Conservation (phyloP, 2,329 filamentous ascomycete species). For the Polytolypa hystricis region DNA sequence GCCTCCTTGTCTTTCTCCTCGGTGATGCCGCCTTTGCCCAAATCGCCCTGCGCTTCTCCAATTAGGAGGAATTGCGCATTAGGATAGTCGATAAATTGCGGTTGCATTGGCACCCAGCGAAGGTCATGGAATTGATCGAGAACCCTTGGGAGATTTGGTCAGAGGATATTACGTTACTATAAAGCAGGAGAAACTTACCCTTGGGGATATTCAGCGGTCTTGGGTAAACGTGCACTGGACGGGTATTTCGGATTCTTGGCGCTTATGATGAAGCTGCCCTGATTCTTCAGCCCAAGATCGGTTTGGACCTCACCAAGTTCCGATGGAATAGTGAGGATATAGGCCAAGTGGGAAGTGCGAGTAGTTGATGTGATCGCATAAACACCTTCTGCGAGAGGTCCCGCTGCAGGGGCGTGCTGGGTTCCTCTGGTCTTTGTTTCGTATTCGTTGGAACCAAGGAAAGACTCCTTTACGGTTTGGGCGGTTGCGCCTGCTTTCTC, state of each 20-base stretch:
- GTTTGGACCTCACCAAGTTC: slow-evolving; percentile 61
- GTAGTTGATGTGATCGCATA: slow-evolving; percentile 69
- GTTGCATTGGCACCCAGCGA: slow-evolving; percentile 63
- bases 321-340: slow-evolving; percentile 64
- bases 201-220: slow-evolving; percentile 58
- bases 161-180: not conserved
- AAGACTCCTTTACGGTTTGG: slow-evolving; percentile 58
- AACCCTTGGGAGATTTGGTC: slow-evolving; percentile 39
- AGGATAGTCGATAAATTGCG: slow-evolving; percentile 61
- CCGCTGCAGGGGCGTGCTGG: slow-evolving; percentile 57
- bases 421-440: slow-evolving; percentile 64
- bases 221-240: slow-evolving; percentile 49
- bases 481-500: slow-evolving; percentile 60
- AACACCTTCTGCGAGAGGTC: slow-evolving; percentile 71
- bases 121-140: slow-evolving; percentile 59
- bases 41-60: slow-evolving; percentile 39
- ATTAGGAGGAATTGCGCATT: slow-evolving; percentile 71
- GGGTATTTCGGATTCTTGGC: slow-evolving; percentile 71
- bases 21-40: slow-evolving; percentile 26
- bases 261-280: slow-evolving; percentile 67
- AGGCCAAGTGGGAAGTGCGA: slow-evolving; percentile 64
- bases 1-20: slow-evolving; percentile 34
- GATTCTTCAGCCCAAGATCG: slow-evolving; percentile 58
- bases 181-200: slow-evolving; percentile 39
- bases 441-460: slow-evolving; percentile 58